Evolutionary conservation across 805 yeast genomes (phyloP), one percentile per base, ranked within the genome.

Genomic region (Wickerhamiella kazuoi): DNA sequence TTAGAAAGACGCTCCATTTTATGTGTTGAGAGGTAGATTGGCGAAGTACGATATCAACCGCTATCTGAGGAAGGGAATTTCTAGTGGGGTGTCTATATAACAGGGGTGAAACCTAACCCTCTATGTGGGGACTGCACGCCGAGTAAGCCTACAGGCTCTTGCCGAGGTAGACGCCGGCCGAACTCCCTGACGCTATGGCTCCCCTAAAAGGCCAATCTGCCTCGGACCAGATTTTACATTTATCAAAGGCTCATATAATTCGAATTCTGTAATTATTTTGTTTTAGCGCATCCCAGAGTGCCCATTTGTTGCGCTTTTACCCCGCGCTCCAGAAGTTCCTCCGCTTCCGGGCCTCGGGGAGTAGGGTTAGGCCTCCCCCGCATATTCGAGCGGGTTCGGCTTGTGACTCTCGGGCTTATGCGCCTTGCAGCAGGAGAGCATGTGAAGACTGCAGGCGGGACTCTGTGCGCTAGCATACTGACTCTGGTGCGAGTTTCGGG

Each of bases 1-100:
- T 54, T 53, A 34, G 44, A 32, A 8, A 57, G 53, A 43, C 62
- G 46, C 34, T 57, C 56, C 61, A 57, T 57, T 36, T n/a, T 47
- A 23, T 23, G 6, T 23, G 6, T 23, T 23, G 6, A 11, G 26
- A 11, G 26, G 26, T 23, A 23, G 26, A n/a, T 23, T 23, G 26
- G 26, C 11, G 26, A 23, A 23, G n/a, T n/a, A n/a, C n/a, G n/a
- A n/a, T n/a, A n/a, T n/a, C n/a, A n/a, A n/a, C n/a, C n/a, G n/a
- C n/a, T n/a, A n/a, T n/a, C 26, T 7, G 26, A 7, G 11, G 26
- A 23, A 23, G 26, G 26, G 6, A 11, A 7, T 23, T 11, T 6
- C 11, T 23, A 7, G 26, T 6, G 26, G 26, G 26, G 6, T 23
- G 26, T 23, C 26, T 23, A 23, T 23, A 23, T 23, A 23, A 11